Percentiles rank a stretch among this genome's conserved stretches.
Evolutionary conservation across 2,329 filamentous ascomycete genomes (phyloP).

Genomic region (Arachnopeziza araneosa): DNA sequence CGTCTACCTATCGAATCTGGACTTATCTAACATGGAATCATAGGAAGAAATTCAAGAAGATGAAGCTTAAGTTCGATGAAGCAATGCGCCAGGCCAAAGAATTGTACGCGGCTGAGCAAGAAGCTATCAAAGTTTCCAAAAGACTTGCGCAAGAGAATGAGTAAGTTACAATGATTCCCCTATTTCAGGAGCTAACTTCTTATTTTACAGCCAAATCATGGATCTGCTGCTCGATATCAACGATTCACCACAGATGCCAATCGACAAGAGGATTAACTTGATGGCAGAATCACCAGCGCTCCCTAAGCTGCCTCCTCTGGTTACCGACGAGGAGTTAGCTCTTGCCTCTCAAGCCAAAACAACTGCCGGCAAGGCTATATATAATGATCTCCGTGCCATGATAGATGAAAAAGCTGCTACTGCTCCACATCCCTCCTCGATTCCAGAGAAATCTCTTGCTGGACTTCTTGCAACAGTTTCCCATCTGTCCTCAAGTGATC

Average conservation of each 20-base stretch:
- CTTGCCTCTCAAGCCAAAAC: constrained; percentile 18
- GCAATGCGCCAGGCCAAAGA: constrained; percentile 77
- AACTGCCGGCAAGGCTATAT: constrained; percentile 24
- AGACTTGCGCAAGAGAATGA: constrained; percentile 88
- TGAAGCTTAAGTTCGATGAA: constrained; percentile 72
- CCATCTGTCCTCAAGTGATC: constrained; percentile 18
- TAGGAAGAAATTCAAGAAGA: constrained; percentile 95
- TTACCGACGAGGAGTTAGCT: constrained; percentile 23
- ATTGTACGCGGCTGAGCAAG: constrained; percentile 74
- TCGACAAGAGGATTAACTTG: constrained; percentile 70
- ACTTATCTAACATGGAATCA: constrained; percentile 38
- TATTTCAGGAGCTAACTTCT: not conserved
- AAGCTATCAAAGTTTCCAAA: constrained; percentile 73
- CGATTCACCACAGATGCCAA: constrained; percentile 70
- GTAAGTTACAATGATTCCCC: constrained; percentile 45
- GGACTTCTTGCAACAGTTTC: constrained; percentile 22
- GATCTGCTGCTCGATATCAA: constrained; percentile 90
- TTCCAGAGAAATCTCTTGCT: constrained; percentile 26
- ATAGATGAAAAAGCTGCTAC: constrained; percentile 20
- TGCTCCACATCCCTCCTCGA: constrained; percentile 8
- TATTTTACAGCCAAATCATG: constrained; percentile 66
- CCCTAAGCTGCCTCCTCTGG: constrained; percentile 20
- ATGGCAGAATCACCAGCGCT: constrained; percentile 30
- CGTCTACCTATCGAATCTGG: constrained; percentile 24
- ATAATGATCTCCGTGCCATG: constrained; percentile 23